phyloP scores from a whole-genome alignment of 2,329 filamentous ascomycete genomes.

The Penicillium thymicola region DNA sequence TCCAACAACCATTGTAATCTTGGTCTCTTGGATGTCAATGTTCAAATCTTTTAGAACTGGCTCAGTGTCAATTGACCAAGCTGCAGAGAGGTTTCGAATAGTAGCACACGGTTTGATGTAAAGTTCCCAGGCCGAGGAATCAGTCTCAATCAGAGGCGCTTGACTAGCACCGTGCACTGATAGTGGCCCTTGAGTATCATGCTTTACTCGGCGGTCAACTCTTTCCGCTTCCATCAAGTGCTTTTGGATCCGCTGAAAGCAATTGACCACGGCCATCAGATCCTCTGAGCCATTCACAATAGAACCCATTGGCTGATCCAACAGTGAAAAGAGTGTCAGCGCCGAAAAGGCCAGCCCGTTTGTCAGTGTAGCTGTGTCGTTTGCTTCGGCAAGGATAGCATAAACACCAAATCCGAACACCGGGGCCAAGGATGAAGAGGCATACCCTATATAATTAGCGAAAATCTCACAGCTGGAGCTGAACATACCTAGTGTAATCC shows the following conservation, averaged over 20 bases:
- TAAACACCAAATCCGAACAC: slow-evolving; percentile 19
- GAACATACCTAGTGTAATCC: slow-evolving; percentile 15
- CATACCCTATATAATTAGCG: slow-evolving; percentile 16
- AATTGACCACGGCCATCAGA: slow-evolving; percentile 17
- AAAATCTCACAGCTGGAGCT: not conserved
- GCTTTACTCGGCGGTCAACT: slow-evolving; percentile 8
- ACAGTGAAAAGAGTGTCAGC: slow-evolving; percentile 19
- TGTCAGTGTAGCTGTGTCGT: slow-evolving; percentile 14
- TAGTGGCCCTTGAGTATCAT: not conserved
- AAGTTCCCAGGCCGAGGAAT: not conserved
- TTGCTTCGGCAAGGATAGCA: slow-evolving; percentile 7
- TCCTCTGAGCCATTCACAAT: slow-evolving; percentile 17
- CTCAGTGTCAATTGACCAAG: slow-evolving; percentile 15
- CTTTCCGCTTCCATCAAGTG: slow-evolving; percentile 15
- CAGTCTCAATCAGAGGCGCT: slow-evolving; percentile 1
- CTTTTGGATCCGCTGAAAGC: slow-evolving; percentile 22
- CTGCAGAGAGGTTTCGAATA: slow-evolving; percentile 9
- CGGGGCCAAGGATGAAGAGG: slow-evolving; percentile 13
- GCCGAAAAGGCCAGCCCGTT: slow-evolving; percentile 18
- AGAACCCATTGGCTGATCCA: slow-evolving; percentile 17
- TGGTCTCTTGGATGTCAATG: slow-evolving; percentile 4
- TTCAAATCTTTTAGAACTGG: slow-evolving; percentile 13
- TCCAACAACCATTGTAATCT: slow-evolving; percentile 19
- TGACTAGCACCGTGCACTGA: not conserved
- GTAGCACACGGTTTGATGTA: not conserved